phyloP scores from a whole-genome alignment of 1,139 yeast genomes.

The Scheffersomyces titani region DNA sequence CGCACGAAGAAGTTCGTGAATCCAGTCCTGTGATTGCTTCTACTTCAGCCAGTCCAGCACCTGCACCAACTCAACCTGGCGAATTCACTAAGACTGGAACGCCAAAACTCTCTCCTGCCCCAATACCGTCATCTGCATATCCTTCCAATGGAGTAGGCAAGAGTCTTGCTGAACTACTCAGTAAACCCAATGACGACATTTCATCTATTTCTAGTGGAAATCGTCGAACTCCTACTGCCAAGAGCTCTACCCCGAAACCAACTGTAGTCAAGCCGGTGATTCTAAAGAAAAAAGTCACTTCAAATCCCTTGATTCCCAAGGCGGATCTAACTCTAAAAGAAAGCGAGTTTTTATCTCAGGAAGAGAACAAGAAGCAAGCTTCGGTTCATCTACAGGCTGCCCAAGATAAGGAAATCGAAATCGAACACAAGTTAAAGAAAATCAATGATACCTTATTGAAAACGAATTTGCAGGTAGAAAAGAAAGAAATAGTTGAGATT shows the following conservation, averaged over 20 bases:
- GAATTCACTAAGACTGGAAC: slow-evolving; percentile 5
- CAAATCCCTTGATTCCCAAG: slow-evolving; percentile 1
- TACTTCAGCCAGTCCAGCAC: slow-evolving; percentile 15
- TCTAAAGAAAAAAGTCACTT: slow-evolving; percentile 31
- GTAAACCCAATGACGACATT: slow-evolving; percentile 16
- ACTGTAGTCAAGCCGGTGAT: slow-evolving; percentile 35
- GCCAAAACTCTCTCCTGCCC: slow-evolving; percentile 6
- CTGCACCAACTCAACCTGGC: not conserved
- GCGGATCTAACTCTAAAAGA: not conserved
- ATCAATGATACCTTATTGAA: slow-evolving; percentile 2
- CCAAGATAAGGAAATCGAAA: slow-evolving; percentile 4
- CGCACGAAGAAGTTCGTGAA: slow-evolving; percentile 1
- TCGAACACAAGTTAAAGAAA: slow-evolving; percentile 6
- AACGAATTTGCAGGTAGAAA: not conserved
- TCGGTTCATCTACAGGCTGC: slow-evolving; percentile 2
- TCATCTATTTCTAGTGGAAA: slow-evolving; percentile 9
- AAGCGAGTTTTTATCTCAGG: not conserved
- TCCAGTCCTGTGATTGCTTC: slow-evolving; percentile 5
- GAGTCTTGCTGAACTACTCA: slow-evolving; percentile 43
- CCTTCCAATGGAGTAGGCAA: slow-evolving; percentile 16
- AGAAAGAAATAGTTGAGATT: not conserved
- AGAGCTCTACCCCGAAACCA: slow-evolving; percentile 27
- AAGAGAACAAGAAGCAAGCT: slow-evolving; percentile 1
- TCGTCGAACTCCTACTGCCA: slow-evolving; percentile 16
- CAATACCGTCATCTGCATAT: slow-evolving; percentile 14